phyloP scores from a whole-genome alignment of 129 eudicot species.

The Lactuca sativa region DNA sequence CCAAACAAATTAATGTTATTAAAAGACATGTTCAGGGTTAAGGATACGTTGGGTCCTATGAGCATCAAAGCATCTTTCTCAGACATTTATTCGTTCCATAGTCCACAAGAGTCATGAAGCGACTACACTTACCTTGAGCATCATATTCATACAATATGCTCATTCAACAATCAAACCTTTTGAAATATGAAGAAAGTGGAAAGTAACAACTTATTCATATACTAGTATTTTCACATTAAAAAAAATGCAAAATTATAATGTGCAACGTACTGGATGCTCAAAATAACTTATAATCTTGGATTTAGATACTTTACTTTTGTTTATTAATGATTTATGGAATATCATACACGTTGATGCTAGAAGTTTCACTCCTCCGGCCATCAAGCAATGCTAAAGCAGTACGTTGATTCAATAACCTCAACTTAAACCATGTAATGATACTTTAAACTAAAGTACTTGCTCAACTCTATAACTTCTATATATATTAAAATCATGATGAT shows the following conservation, averaged over 20 bases:
- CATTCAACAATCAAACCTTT: background rate
- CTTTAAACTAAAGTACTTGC: too few relatives aligned
- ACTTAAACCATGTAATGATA: too few relatives aligned
- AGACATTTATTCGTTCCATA: slow-evolving; percentile 1
- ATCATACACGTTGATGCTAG: too few relatives aligned
- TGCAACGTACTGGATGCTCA: too few relatives aligned
- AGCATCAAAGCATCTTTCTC: slow-evolving; percentile 13
- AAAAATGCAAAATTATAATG: too few relatives aligned
- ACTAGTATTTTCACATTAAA: too few relatives aligned
- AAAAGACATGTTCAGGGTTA: background rate
- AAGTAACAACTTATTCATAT: too few relatives aligned
- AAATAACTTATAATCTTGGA: background rate
- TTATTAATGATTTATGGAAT: background rate
- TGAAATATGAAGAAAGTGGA: background rate
- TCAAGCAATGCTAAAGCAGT: too few relatives aligned
- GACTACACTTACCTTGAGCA: background rate
- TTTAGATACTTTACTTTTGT: background rate
- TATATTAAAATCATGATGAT: too few relatives aligned
- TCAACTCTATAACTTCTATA: too few relatives aligned
- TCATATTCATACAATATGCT: slow-evolving; percentile 17
- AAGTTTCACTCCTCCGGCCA: too few relatives aligned
- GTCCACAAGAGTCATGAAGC: background rate
- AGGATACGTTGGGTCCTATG: background rate
- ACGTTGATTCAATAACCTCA: too few relatives aligned
- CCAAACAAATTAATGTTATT: background rate